A percentile compares a stretch with the other conserved stretches of the same genome.
Conservation (phyloP, 2,329 filamentous ascomycete species). For the Thermoascus crustaceus region DNA sequence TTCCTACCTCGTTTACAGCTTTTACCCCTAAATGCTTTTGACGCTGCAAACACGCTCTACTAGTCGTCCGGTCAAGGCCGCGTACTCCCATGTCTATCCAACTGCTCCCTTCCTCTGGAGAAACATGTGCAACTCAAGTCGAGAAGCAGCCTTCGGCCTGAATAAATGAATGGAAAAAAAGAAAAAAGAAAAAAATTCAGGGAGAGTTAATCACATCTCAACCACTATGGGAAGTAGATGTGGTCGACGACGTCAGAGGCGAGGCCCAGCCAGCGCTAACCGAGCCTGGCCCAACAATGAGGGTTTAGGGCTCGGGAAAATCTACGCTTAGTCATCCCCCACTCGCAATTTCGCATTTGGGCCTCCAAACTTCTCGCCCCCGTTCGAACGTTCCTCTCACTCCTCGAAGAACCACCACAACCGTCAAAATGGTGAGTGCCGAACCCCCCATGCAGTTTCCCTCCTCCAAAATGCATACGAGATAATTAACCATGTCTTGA, state of each 20-base stretch:
- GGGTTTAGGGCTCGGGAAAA: constrained; percentile 25
- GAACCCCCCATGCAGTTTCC: not conserved
- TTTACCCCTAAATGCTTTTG: too few relatives aligned
- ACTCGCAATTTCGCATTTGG: constrained; percentile 32
- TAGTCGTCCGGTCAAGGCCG: too few relatives aligned
- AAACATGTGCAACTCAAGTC: too few relatives aligned
- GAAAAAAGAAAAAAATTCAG: too few relatives aligned
- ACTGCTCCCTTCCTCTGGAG: not conserved
- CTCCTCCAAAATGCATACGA: constrained; percentile 2
- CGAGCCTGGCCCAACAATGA: constrained; percentile 13
- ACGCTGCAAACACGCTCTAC: too few relatives aligned
- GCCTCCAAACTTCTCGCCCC: constrained; percentile 16
- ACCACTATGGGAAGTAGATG: not conserved
- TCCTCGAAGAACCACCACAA: constrained; percentile 29
- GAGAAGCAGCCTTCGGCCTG: too few relatives aligned
- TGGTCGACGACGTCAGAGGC: constrained; percentile 7
- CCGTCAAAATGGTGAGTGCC: constrained; percentile 31
- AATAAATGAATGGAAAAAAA: too few relatives aligned
- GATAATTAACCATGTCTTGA: constrained; percentile 10
- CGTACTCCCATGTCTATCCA: too few relatives aligned
- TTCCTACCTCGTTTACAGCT: too few relatives aligned
- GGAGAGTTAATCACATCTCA: not conserved
- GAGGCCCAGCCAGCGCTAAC: constrained; percentile 10
- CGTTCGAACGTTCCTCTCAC: constrained; percentile 19
- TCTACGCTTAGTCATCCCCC: constrained; percentile 28